A percentile compares a stretch with the other conserved stretches of the same genome.
phyloP scores from a whole-genome alignment of 2,329 filamentous ascomycete species.

The Ascochyta clinopodiicola region DNA sequence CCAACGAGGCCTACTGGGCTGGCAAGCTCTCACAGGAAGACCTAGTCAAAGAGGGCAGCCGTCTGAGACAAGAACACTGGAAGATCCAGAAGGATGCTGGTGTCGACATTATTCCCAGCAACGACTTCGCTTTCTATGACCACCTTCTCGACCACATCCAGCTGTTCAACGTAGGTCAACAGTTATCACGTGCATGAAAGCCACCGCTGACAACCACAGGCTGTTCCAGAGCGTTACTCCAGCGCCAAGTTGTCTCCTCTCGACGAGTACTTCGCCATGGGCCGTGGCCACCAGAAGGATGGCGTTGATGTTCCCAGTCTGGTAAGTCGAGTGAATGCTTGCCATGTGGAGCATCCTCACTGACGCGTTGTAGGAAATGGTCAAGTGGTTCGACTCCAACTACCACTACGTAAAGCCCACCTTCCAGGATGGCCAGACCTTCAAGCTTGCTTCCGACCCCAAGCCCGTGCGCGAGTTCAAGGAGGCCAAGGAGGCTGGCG shows the following conservation, averaged over 20 bases:
- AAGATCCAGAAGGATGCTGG: constrained; percentile 99
- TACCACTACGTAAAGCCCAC: constrained; percentile 99
- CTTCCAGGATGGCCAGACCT: constrained; percentile 94
- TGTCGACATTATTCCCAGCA: constrained; percentile 97
- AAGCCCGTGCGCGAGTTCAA: constrained; percentile 95
- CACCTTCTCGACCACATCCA: constrained; percentile 98
- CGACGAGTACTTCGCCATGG: constrained; percentile 99
- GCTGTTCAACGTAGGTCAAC: constrained; percentile 81
- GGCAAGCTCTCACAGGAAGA: constrained; percentile 93
- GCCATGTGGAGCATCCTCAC: neutral
- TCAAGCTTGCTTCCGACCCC: constrained; percentile 84
- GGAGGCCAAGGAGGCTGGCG: constrained; percentile 97
- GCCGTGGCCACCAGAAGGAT: constrained; percentile 95
- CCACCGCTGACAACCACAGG: constrained; percentile 58
- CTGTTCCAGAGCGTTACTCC: constrained; percentile 90
- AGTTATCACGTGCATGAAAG: constrained; percentile 24
- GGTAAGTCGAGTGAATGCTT: constrained; percentile 50
- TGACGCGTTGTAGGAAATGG: constrained; percentile 76
- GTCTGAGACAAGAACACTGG: constrained; percentile 96
- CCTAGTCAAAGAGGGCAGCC: constrained; percentile 93
- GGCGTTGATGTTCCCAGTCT: constrained; percentile 90
- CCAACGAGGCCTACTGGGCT: constrained; percentile 96
- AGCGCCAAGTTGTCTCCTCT: constrained; percentile 85
- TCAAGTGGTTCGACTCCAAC: constrained; percentile 99
- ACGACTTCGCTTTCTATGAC: constrained; percentile 99